Evolutionary conservation across 352 stramenopile genomes (phyloP).

Genomic region (Globisporangium barbulae): DNA sequence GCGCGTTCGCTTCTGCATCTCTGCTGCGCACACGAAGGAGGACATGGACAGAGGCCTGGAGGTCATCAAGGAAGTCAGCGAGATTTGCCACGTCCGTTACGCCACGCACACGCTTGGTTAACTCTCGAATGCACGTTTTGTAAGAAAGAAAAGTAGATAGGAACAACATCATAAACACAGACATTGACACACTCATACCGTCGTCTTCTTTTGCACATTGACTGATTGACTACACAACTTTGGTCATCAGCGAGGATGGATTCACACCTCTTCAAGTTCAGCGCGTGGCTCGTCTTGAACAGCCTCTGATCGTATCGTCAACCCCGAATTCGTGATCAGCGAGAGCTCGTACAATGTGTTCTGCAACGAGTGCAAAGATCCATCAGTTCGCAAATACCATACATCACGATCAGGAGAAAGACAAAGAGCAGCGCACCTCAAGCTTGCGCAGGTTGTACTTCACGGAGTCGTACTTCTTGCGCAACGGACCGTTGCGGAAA

Average conservation of each 20-base stretch:
- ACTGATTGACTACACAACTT: neutral
- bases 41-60: conserved; percentile 84
- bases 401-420: neutral
- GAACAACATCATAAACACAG: neutral
- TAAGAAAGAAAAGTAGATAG: conserved; percentile 9
- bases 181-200: neutral
- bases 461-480: conserved; percentile 93
- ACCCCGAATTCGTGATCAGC: conserved; percentile 64
- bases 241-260: neutral
- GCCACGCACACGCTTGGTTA: conserved; percentile 18
- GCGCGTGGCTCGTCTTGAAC: conserved; percentile 14
- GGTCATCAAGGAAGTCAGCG: conserved; percentile 84
- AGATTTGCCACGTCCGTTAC: conserved; percentile 31
- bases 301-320: conserved; percentile 42
- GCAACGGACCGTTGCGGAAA: conserved; percentile 91
- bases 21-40: conserved; percentile 82
- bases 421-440: conserved; percentile 46
- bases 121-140: conserved; percentile 6
- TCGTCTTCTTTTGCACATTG: neutral
- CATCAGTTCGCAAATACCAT: too few relatives aligned
- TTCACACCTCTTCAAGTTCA: conserved; percentile 2
- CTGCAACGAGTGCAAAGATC: conserved; percentile 22
- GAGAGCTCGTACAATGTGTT: conserved; percentile 94
- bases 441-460: conserved; percentile 95
- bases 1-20: conserved; percentile 92